Percentiles rank a stretch among this genome's conserved stretches.
phyloP scores from a whole-genome alignment of 208 protist genomes.

The Phytomonas sp. region DNA sequence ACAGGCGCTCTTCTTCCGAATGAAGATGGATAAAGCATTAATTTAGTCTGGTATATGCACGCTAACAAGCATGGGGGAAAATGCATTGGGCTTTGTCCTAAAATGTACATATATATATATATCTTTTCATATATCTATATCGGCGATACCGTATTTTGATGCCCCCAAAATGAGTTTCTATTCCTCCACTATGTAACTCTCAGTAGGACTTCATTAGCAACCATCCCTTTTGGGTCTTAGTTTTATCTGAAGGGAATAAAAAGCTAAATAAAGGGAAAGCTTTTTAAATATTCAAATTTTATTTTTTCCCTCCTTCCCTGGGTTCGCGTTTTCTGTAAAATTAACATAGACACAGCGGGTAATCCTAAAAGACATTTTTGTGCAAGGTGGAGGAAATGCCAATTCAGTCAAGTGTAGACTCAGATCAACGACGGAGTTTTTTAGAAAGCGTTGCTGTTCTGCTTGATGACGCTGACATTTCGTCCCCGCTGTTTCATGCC shows the following conservation, averaged over 20 bases:
- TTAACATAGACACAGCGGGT: neutral
- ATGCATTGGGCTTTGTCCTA: neutral
- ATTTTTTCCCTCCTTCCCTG: neutral
- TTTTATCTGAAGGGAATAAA: neutral
- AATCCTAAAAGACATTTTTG: neutral
- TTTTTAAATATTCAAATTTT: neutral
- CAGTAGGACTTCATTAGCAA: neutral
- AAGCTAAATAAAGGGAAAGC: neutral
- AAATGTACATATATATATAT: neutral
- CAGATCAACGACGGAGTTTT: neutral
- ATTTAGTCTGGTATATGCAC: neutral
- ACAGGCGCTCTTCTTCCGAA: neutral
- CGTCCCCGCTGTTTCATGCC: neutral
- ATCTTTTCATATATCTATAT: neutral
- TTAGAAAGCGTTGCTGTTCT: conserved; percentile 1
- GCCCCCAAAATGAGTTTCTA: neutral
- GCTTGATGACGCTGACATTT: neutral
- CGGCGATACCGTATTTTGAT: neutral
- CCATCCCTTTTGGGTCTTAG: neutral
- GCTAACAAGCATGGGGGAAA: neutral
- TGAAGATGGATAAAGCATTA: neutral
- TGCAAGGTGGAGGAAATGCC: neutral
- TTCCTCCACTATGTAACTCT: neutral
- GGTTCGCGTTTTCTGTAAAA: neutral
- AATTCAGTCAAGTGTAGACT: neutral